Evolutionary conservation across 2,329 filamentous ascomycete species (phyloP), one percentile per base, ranked within the genome.

Genomic region (Colletotrichum cuscutae): DNA sequence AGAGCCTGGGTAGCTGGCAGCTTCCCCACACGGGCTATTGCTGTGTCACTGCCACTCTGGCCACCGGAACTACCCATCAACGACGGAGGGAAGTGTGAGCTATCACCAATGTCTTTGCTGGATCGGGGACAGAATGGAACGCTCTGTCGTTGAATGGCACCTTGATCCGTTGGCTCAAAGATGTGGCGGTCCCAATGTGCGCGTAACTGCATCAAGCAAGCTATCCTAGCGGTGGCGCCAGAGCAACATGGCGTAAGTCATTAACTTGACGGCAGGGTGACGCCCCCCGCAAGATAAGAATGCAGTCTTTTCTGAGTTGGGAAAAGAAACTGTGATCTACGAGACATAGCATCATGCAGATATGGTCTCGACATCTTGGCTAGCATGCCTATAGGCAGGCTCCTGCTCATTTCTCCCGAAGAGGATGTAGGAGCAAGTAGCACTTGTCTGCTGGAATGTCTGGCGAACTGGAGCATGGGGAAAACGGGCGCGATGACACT

Each of bases 271-370:
- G 11, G 46, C 24, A 54, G 49, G 62, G 32, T 7, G 30, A 30
- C 8, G 11, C 19, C 49, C 49, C 5, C n/a, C 22, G n/a, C 30
- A 35, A 58, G 69, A 63, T 63, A 62, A 71, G 65, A 63, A 46
- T 42, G 69, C 58, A 57, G 32, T 57, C n/a, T 57, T 2, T 62
- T 63, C 52, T 68, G 15, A 11, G 35, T 58, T 59, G 3, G 65
- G 64, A 68, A 22, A 62, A 24, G 52, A 52, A 37, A 30, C 35
- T 52, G 57, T 22, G 63, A 71, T 59, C 26, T 49, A 63, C 52
- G 15, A 49, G 22, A 58, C 35, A 49, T 6, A 56, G 22, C 62
- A 54, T 58, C 58, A 59, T 71, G 57, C 52, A 68, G 28, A 52
- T 7, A 42, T 28, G 52, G 37, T 28, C 5, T 58, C 35, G 22